These are phyloP conservation scores for Bisporella sp. DNA, from an alignment of 2,329 filamentous ascomycete species.

Conservation along the genomic window DNA sequence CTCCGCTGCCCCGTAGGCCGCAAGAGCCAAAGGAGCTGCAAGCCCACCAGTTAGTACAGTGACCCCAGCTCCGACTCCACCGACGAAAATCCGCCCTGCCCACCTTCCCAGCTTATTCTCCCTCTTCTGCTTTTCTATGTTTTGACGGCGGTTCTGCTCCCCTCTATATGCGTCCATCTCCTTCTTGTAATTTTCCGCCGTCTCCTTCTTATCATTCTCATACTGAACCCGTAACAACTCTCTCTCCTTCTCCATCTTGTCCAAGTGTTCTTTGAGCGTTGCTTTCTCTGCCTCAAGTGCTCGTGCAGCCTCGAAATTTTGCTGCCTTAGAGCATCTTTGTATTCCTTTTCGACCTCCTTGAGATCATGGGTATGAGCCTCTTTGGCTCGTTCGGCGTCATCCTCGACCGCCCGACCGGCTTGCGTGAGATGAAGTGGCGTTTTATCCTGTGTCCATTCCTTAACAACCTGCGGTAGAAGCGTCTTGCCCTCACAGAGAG, in stretches of 20 bases:
- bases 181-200: constrained; percentile 41
- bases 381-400: neutral
- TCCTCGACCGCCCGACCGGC: neutral
- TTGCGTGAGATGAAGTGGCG: neutral
- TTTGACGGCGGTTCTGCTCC: too few species aligned
- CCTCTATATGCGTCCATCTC: constrained; percentile 28
- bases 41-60: too few species aligned
- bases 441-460: neutral
- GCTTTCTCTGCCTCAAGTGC: neutral
- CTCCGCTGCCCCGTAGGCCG: too few species aligned
- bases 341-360: neutral
- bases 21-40: too few species aligned
- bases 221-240: neutral
- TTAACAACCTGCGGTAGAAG: neutral
- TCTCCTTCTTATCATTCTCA: neutral
- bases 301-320: neutral
- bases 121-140: too few species aligned
- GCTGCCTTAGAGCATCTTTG: neutral
- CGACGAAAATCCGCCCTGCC: too few species aligned
- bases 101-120: too few species aligned
- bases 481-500: neutral
- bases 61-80: too few species aligned
- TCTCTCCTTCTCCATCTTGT: neutral
- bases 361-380: neutral
- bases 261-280: neutral